Conservation (phyloP, 805 yeast genomes). For the Candida chilensis region DNA sequence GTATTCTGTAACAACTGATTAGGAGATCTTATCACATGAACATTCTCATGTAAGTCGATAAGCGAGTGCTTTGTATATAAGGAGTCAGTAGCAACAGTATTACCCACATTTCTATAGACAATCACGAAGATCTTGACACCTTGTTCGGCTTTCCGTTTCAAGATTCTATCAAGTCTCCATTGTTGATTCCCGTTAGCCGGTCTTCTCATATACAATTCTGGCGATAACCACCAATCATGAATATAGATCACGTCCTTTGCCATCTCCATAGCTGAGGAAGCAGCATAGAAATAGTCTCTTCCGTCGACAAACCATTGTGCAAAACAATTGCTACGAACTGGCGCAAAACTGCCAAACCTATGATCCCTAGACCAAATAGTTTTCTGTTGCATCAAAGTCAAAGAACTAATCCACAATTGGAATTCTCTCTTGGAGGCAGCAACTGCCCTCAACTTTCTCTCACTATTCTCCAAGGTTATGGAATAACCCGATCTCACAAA, state of each 20-base stretch:
- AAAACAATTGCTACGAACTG: constrained; percentile 72
- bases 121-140: constrained; percentile 93
- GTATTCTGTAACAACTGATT: constrained; percentile 90
- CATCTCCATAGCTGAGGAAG: constrained; percentile 84
- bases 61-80: constrained; percentile 91
- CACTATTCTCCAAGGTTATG: constrained; percentile 60
- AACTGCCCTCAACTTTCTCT: constrained; percentile 66
- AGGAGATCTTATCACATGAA: constrained; percentile 90
- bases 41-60: constrained; percentile 74
- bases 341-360: constrained; percentile 88
- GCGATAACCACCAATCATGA: constrained; percentile 98
- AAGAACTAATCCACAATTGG: constrained; percentile 67
- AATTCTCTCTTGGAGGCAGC: constrained; percentile 60
- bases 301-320: constrained; percentile 98
- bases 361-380: constrained; percentile 68
- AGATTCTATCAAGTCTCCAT: constrained; percentile 82
- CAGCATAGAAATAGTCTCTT: constrained; percentile 94
- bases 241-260: constrained; percentile 90
- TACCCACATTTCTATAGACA: constrained; percentile 88
- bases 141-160: constrained; percentile 84
- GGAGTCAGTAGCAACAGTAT: constrained; percentile 90
- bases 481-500: constrained; percentile 9
- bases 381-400: constrained; percentile 56
- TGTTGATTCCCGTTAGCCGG: constrained; percentile 95
- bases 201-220: constrained; percentile 85